These are phyloP conservation scores for Globisporangium splendens DNA, from an alignment of 352 stramenopile genomes.

Conservation along the genomic window DNA sequence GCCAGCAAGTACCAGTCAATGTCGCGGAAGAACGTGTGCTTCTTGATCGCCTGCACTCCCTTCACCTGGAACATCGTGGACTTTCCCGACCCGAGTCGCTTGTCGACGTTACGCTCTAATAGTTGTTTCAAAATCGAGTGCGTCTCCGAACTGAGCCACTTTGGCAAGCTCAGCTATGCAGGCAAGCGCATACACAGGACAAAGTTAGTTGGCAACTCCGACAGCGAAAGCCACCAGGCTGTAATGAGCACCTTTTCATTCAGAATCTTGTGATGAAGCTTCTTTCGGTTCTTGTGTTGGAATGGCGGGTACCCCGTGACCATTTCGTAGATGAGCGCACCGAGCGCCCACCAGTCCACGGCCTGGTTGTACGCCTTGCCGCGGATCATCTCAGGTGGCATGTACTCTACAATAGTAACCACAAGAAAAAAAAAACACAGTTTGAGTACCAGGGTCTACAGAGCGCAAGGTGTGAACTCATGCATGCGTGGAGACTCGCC, in stretches of 20 bases:
- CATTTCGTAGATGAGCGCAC: slow-evolving; percentile 85
- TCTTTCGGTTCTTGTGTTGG: slow-evolving; percentile 81
- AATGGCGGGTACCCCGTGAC: slow-evolving; percentile 82
- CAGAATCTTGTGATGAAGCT: slow-evolving; percentile 85
- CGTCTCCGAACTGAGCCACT: slow-evolving; percentile 79
- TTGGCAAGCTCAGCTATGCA: slow-evolving; percentile 56
- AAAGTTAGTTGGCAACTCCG: too few relatives aligned
- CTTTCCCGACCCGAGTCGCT: slow-evolving; percentile 92
- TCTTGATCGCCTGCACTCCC: slow-evolving; percentile 95
- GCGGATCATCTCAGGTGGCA: slow-evolving; percentile 85
- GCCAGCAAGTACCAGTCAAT: slow-evolving; percentile 95
- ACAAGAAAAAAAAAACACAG: slow-evolving; percentile 5
- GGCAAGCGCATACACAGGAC: background rate
- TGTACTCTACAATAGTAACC: slow-evolving; percentile 55
- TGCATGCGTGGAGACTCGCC: slow-evolving; percentile 26
- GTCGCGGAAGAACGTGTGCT: slow-evolving; percentile 91
- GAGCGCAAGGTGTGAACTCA: too few relatives aligned
- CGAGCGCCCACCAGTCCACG: slow-evolving; percentile 87
- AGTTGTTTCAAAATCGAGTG: slow-evolving; percentile 96
- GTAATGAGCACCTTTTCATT: slow-evolving; percentile 59
- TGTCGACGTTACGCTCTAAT: slow-evolving; percentile 94
- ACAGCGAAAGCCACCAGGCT: background rate
- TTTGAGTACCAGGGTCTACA: slow-evolving; percentile 1
- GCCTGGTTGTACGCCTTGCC: slow-evolving; percentile 80
- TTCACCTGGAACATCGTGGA: slow-evolving; percentile 98